Evolutionary conservation across 179 eudicot species (phyloP), one percentile per base, ranked within the genome.

Genomic region (Actinidia polygama): DNA sequence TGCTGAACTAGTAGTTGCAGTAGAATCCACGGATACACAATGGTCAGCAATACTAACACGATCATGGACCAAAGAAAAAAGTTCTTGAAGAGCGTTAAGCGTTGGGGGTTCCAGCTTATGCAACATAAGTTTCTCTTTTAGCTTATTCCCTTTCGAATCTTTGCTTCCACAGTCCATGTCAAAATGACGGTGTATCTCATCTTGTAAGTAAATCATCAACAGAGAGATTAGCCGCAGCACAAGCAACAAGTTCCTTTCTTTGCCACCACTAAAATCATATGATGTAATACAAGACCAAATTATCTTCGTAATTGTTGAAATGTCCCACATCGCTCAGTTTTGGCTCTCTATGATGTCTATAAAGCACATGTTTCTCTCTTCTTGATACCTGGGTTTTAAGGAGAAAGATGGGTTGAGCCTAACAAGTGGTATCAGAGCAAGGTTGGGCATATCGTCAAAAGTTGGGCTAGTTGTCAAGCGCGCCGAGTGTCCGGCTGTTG

Each of bases 41-140:
- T 57, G 76, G 84, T 79, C 86, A 83, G 80, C 70, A 82, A 74
- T 80, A 86, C 84, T 87, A 62, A 91, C 91, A 79, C 86, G 89
- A 51, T 91, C 91, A 87, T 95, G 97, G 78, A 96, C 92, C 79
- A 93, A 79, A 63, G 96, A 86, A 83, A 92, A 87, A 82, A 95
- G 93, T 81, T 90, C 86, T 78, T 88, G 96, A 69, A 96, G 94
- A 69, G 92, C 91, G 74, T 83, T 72, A 30, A 88, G 87, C 64
- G 90, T 88, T 77, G 47, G 85, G 21, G 93, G 95, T 73, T 84
- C 88, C 84, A 93, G 87, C 78, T 92, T 95, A 67, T 89, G 88
- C 88, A 92, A 86, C 87, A 78, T 75, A 59, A 81, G 73, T 66
- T 83, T 88, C 74, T 84, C 79, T 73, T 85, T 86, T 21, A 85